These are phyloP conservation scores for Rhypophila decipiens DNA, from an alignment of 495 filamentous ascomycete genomes.

Conservation along the genomic window DNA sequence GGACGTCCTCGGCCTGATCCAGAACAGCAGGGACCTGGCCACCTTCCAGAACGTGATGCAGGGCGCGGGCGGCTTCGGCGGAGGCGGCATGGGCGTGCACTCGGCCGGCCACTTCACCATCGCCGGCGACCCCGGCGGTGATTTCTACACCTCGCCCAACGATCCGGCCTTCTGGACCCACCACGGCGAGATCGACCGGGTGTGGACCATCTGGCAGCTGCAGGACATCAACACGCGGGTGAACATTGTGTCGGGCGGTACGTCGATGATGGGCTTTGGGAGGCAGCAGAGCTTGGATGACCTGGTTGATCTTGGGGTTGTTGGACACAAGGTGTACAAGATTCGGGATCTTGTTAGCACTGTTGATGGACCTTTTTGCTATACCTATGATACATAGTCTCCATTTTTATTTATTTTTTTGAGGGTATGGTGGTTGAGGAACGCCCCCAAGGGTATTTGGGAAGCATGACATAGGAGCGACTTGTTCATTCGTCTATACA, in stretches of 20 bases:
- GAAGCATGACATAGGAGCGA: too few relatives aligned
- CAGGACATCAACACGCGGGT: constrained; percentile 29
- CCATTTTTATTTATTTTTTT: too few relatives aligned
- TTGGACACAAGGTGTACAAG: constrained; percentile 29
- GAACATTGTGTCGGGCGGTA: constrained; percentile 31
- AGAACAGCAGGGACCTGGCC: constrained; percentile 34
- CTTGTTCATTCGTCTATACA: too few relatives aligned
- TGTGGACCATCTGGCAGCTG: constrained; percentile 63
- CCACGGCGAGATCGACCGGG: constrained; percentile 61
- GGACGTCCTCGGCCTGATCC: constrained; percentile 43
- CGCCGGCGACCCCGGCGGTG: constrained; percentile 32
- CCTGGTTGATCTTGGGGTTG: constrained; percentile 34
- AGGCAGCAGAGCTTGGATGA: constrained; percentile 34
- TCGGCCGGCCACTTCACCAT: constrained; percentile 37
- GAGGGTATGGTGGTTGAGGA: too few relatives aligned
- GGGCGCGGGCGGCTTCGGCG: constrained; percentile 9
- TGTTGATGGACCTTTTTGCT: constrained; percentile 45
- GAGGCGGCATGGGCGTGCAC: constrained; percentile 34
- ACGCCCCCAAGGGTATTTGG: too few relatives aligned
- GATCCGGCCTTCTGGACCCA: constrained; percentile 65
- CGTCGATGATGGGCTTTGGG: constrained; percentile 31
- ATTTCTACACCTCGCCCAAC: constrained; percentile 53
- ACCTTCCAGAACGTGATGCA: constrained; percentile 41
- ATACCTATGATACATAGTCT: constrained; percentile 40
- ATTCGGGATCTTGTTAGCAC: constrained; percentile 41